Base-by-base conservation (phyloP, 2,329 filamentous ascomycete genomes). In the Pseudocercospora ulei region DNA sequence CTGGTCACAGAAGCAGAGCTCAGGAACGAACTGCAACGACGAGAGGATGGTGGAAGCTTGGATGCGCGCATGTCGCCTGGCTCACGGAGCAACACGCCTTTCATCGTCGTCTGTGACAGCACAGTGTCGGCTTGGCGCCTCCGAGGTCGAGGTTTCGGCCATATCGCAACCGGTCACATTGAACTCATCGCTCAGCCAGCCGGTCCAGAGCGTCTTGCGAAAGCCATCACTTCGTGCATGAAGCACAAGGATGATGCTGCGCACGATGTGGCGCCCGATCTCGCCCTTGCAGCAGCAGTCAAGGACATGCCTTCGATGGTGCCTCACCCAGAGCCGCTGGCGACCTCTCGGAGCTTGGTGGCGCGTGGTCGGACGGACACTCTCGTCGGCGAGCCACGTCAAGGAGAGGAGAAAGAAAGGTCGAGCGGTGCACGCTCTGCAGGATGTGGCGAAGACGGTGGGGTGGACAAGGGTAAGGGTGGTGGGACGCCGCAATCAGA, bases 151-250 rank as follows among this genome's bases (percentile, higher is more conserved):
- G 47, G 48, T 3, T 38, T 52, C 3, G 42, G 46, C 17, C 36
- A 39, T 14, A 43, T 49, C n/a, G 47, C 44, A 1, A 44, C 41
- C 9, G 38, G 45, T n/a, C 41, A 46, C 8, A 41, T 53, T 22
- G 51, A 53, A 30, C 48, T 51, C 24, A 50, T 53, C 4, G 44
- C 52, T 4, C 52, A 55, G 28, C 52, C 52, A 12, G 48, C 46
- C 19, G 50, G 50, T 4, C 47, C 51, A 3, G 44, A 47, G 26
- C 40, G 50, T n/a, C 37, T 55, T 1, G 28, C 38, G 11, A 53
- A 50, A 28, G 52, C 50, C 2, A 42, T 55, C 13, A 31, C 42
- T 8, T 37, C 41, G 12, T 54, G 52, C 26, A 5, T 51, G 14
- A 33, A 35, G n/a, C 38, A 43, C 31, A 43, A 41, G 17, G 30